Percentiles rank a stretch among this genome's conserved stretches.
These are phyloP conservation scores for Colletotrichum tanaceti DNA, from an alignment of 2,329 filamentous ascomycete genomes.

Conservation along the genomic window DNA sequence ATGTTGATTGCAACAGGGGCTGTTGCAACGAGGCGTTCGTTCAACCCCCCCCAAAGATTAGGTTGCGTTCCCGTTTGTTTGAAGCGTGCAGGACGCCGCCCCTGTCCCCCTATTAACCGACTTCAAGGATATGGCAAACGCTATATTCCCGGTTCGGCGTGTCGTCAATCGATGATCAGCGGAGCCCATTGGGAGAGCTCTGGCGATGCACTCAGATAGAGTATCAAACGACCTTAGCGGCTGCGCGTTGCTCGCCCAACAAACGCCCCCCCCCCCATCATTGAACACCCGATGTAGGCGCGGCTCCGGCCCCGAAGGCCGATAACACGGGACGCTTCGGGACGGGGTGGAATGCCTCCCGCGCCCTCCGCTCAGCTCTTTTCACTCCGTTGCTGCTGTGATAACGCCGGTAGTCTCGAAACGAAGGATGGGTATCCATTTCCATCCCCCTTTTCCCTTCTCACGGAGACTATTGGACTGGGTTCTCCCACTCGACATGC, in stretches of 20 bases:
- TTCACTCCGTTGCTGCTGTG: neutral
- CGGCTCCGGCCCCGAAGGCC: constrained; percentile 25
- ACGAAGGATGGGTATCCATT: neutral
- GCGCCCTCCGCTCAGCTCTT: constrained; percentile 4
- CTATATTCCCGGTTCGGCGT: neutral
- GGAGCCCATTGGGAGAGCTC: neutral
- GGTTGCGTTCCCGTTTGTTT: constrained; percentile 24
- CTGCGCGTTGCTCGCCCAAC: neutral
- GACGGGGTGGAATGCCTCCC: constrained; percentile 18
- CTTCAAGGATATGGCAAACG: neutral
- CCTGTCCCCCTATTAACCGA: constrained; percentile 2
- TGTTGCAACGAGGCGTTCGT: neutral
- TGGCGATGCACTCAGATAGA: neutral
- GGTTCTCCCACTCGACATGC: neutral
- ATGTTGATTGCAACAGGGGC: neutral
- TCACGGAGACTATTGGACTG: neutral
- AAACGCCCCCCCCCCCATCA: neutral
- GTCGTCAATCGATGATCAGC: neutral
- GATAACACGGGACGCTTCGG: constrained; percentile 25
- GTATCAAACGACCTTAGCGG: neutral
- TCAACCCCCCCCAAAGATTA: constrained; percentile 23
- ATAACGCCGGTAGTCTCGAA: constrained; percentile 10
- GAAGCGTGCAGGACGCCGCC: constrained; percentile 9
- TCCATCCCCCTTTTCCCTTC: too few species aligned
- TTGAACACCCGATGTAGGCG: constrained; percentile 13